A percentile compares a stretch with the other conserved stretches of the same genome.
Evolutionary conservation across 1,284 basidiomycete species (phyloP).

Genomic region (Coniophora puteana): DNA sequence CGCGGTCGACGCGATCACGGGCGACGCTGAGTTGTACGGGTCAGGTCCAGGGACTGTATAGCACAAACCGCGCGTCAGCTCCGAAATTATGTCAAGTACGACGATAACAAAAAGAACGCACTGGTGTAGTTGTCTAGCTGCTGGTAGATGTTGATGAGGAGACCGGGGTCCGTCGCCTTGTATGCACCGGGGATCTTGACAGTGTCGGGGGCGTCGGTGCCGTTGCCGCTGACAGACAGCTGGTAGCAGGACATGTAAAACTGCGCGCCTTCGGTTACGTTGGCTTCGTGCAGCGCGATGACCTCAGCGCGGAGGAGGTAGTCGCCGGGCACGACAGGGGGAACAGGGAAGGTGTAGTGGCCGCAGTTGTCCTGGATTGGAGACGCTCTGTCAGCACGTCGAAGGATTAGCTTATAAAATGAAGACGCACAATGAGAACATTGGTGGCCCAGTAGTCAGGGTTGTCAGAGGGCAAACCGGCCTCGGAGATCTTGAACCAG

Average conservation of each 20-base stretch:
- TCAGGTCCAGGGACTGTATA: slow-evolving; percentile 44
- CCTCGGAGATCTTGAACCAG: slow-evolving; percentile 9
- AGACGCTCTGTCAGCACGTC: not conserved
- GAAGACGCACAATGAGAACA: not conserved
- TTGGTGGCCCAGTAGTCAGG: not conserved
- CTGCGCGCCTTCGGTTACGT: slow-evolving; percentile 12
- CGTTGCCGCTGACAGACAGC: slow-evolving; percentile 7
- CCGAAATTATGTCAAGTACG: slow-evolving; percentile 3
- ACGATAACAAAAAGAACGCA: slow-evolving; percentile 23
- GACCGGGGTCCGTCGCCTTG: slow-evolving; percentile 8
- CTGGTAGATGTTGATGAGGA: slow-evolving; percentile 36
- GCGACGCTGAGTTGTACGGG: slow-evolving; percentile 31
- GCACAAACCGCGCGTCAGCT: slow-evolving; percentile 4
- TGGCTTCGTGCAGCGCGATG: slow-evolving; percentile 1
- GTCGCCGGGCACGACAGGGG: not conserved
- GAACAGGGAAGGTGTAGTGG: not conserved
- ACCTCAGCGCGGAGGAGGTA: slow-evolving; percentile 5
- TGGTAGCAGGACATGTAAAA: slow-evolving; percentile 18
- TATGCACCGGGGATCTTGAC: slow-evolving; percentile 7
- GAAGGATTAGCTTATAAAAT: not conserved
- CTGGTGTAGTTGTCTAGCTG: slow-evolving; percentile 33
- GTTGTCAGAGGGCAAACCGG: slow-evolving; percentile 1
- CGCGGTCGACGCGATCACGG: slow-evolving; percentile 29
- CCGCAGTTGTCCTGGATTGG: not conserved
- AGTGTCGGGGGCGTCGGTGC: slow-evolving; percentile 3